A percentile compares a stretch with the other conserved stretches of the same genome.
These are phyloP conservation scores for Malus fusca DNA, from an alignment of 306 rosid genomes.

Conservation along the genomic window DNA sequence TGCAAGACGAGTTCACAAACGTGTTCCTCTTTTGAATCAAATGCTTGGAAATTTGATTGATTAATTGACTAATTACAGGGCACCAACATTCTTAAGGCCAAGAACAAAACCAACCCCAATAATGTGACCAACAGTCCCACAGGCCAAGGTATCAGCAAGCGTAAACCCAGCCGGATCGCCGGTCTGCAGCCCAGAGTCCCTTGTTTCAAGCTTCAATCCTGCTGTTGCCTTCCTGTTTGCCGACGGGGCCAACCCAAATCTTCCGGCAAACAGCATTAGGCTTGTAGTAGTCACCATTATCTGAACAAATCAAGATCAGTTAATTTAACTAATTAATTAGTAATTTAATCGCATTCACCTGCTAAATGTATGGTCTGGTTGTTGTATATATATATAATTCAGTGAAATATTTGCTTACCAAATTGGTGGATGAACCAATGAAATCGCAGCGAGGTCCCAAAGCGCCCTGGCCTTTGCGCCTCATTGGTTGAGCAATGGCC, in stretches of 20 bases:
- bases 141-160: constrained; percentile 96
- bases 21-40: neutral
- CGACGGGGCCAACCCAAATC: constrained; percentile 93
- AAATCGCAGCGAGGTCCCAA: constrained; percentile 73
- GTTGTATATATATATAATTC: neutral
- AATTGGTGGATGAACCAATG: constrained; percentile 86
- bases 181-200: constrained; percentile 94
- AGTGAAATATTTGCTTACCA: constrained; percentile 38
- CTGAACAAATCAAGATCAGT: constrained; percentile 21
- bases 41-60: neutral
- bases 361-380: neutral
- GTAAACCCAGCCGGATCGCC: constrained; percentile 99
- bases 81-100: constrained; percentile 80
- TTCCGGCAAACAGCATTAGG: constrained; percentile 91
- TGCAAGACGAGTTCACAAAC: neutral
- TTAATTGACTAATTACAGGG: constrained; percentile 30
- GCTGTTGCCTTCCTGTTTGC: constrained; percentile 95
- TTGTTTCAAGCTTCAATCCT: constrained; percentile 70
- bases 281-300: constrained; percentile 75
- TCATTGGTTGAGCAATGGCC: constrained; percentile 60
- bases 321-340: neutral
- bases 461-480: constrained; percentile 73
- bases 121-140: constrained; percentile 81
- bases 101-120: constrained; percentile 95
- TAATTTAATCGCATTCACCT: too few species aligned